Base-by-base conservation (phyloP, 441 rosid species). In the Populus hybrid region DNA sequence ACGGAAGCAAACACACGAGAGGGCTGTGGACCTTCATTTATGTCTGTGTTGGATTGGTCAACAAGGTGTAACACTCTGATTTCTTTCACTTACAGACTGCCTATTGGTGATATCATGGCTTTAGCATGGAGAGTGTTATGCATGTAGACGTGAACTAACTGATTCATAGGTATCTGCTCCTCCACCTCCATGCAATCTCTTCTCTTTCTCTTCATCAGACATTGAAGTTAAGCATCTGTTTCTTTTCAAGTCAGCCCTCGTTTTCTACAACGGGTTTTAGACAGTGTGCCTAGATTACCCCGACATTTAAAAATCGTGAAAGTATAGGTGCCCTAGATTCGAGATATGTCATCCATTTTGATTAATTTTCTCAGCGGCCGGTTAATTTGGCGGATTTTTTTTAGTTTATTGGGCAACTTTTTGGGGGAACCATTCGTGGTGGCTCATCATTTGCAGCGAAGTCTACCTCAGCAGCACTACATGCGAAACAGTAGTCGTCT, bases 81-180 rank as follows among this genome's bases (percentile, higher is more conserved):
- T 33, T 33, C 69, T 67, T 59, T 18, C 21, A 64, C 68, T 40
- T 65, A 14, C 35, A 26, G 38, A 59, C 4, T 71, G 75, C 64
- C 82, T 26, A 21, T 28, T 64, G 11, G 40, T 83, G 82, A 83
- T 71, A 29, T 71, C 77, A 70, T 38, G 56, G 16, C 42, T 18
- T 59, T 40, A 42, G 50, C 65, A 9, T 2, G 35, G 12, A 61
- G 68, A 61, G 26, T 23, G 53, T 24, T 76, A 18, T 50, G 8
- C 10, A 31, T 14, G 10, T 7, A 1, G 21, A 68, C 6, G n/a
- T 6, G 38, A 68, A 8, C 6, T 68, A 35, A 18, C n/a, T 68
- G 38, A 18, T 68, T 31, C 68, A 64, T 26, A 68, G 64, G 70
- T 68, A 72, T 74, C 72, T 20, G 23, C 45, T 38, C 16, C 70